Base-by-base conservation (phyloP, 345 rosid genomes). In the Pistacia atlantica region DNA sequence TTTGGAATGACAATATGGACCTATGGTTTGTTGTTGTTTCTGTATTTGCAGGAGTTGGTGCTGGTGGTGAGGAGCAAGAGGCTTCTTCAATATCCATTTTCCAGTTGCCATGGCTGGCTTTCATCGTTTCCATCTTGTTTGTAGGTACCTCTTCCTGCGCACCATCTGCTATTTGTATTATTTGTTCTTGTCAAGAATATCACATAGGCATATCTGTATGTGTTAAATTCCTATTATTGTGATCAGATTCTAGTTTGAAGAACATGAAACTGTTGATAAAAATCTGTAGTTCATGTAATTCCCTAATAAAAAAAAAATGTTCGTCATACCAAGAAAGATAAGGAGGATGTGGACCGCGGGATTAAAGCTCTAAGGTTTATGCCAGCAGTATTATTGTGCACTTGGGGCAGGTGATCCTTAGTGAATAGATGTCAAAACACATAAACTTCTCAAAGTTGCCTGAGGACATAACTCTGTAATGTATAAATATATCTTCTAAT, bases 31-130 rank as follows among this genome's bases (percentile, higher is more conserved):
- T 7, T 49, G 57, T 56, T 63, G 11, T 16, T 67, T 70, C 65
- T 49, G 38, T 52, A n/a, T 73, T 73, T 85, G 60, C 77, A 94
- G 98, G 99, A 72, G 98, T 96, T 82, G 98, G 98, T 80, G 99
- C 97, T 57, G 99, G 98, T 71, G 97, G 97, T 51, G 97, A 92
- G 81, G 98, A 89, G 84, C 99, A 92, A 80, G 81, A 84, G 81
- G 83, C 91, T 73, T 84, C 95, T 16, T 77, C 90, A 28, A 80
- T 92, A 83, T 96, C 98, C 31, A 79, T 91, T 71, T 84, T 93
- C 57, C 97, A 91, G 86, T 83, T 96, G 76, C 90, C 93, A 38
- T 93, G 97, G 95, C 83, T 93, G 72, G 93, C 89, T 54, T 80
- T 96, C 54, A 51, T 84, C 69, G 86, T 96, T 84, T 87, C 91